Conservation (phyloP, 495 filamentous ascomycete genomes). For the Lasiosphaeria ovina region DNA sequence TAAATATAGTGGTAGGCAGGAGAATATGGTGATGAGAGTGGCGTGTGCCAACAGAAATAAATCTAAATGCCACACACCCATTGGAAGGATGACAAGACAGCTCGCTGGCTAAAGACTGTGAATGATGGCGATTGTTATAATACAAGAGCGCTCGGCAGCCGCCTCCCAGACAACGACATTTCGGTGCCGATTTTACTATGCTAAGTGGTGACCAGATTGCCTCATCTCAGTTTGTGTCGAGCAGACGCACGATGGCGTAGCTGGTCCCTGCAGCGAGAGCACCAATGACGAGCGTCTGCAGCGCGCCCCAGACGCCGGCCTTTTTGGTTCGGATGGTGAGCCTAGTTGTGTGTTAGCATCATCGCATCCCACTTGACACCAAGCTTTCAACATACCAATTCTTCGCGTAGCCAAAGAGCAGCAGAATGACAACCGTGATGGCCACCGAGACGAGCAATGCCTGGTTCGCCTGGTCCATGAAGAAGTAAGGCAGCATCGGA, state of each 20-base stretch:
- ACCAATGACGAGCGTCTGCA: conserved; percentile 44
- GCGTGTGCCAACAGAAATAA: too few relatives aligned
- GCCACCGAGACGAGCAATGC: conserved; percentile 51
- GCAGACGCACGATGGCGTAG: conserved; percentile 39
- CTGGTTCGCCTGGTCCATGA: conserved; percentile 38
- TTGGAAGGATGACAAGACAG: too few relatives aligned
- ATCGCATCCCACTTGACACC: not conserved
- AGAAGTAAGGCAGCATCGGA: conserved; percentile 59
- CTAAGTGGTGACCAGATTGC: too few relatives aligned
- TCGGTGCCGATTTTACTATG: too few relatives aligned
- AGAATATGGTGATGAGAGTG: too few relatives aligned
- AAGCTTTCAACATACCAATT: conserved; percentile 29
- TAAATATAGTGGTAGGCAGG: too few relatives aligned
- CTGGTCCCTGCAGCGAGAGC: conserved; percentile 44
- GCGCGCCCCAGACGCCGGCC: conserved; percentile 37
- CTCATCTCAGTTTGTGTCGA: conserved; percentile 17
- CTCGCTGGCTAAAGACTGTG: too few relatives aligned
- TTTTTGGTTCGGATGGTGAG: conserved; percentile 35
- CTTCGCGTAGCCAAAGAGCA: conserved; percentile 55
- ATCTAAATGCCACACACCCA: too few relatives aligned
- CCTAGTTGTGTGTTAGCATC: not conserved
- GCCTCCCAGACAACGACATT: too few relatives aligned
- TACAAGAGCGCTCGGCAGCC: too few relatives aligned
- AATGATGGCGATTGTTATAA: too few relatives aligned
- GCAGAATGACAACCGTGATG: conserved; percentile 50